A percentile compares a stretch with the other conserved stretches of the same genome.
These are phyloP conservation scores for Croton setiger DNA, from an alignment of 441 rosid species.

Conservation along the genomic window DNA sequence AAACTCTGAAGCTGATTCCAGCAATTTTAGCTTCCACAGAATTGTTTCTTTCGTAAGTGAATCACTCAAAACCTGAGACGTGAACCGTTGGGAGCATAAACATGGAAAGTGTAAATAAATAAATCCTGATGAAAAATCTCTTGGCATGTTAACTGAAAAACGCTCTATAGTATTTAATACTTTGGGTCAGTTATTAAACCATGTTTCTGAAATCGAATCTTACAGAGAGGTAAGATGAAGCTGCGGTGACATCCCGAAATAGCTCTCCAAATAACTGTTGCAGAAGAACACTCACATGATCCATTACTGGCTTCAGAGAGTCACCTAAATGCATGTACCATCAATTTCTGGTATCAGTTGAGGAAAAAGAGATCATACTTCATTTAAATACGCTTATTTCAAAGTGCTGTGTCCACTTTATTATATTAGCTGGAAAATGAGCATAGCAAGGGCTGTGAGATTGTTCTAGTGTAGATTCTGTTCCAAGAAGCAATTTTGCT, in stretches of 20 bases:
- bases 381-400: not conserved
- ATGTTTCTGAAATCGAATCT: constrained; percentile 21
- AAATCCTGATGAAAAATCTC: not conserved
- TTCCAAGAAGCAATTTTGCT: not conserved
- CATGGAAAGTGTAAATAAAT: no score
- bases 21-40: constrained; percentile 57
- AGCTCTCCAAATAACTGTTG: constrained; percentile 35
- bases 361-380: not conserved
- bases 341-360: constrained; percentile 11
- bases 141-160: not conserved
- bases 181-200: not conserved
- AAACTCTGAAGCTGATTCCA: constrained; percentile 44
- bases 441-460: not conserved
- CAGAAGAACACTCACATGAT: constrained; percentile 37
- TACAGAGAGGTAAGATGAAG: constrained; percentile 49
- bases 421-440: not conserved
- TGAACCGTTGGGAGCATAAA: constrained; percentile 14
- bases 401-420: constrained; percentile 19
- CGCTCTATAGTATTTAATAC: not conserved
- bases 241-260: constrained; percentile 30
- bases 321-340: constrained; percentile 35
- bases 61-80: constrained; percentile 45
- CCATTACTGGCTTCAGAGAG: constrained; percentile 33
- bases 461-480: not conserved
- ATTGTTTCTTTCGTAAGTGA: constrained; percentile 51